phyloP scores from a whole-genome alignment of 2,329 filamentous ascomycete species.

The Aspergillus sp. region DNA sequence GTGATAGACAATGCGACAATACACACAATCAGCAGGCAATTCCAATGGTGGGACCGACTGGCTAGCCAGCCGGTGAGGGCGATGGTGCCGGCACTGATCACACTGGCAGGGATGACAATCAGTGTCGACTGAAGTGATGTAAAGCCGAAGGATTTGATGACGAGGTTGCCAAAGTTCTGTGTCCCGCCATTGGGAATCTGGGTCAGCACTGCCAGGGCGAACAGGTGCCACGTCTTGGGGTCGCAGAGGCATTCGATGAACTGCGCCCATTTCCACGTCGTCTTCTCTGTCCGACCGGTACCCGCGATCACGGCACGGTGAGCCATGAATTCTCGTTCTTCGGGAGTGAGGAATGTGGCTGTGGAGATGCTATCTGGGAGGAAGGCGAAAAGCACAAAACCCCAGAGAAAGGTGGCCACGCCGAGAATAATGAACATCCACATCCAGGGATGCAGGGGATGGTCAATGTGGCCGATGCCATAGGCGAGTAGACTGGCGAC shows the following conservation, averaged over 20 bases:
- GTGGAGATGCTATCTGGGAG: slow-evolving; percentile 58
- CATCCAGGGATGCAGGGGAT: slow-evolving; percentile 53
- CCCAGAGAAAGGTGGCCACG: slow-evolving; percentile 54
- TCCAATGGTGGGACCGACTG: slow-evolving; percentile 7
- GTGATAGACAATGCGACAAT: slow-evolving; percentile 55
- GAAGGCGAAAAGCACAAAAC: slow-evolving; percentile 49
- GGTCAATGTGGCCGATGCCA: slow-evolving; percentile 56
- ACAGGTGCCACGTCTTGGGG: slow-evolving; percentile 63
- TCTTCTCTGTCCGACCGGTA: slow-evolving; percentile 24
- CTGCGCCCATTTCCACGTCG: slow-evolving; percentile 55
- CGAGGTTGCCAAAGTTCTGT: slow-evolving; percentile 50
- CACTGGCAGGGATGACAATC: slow-evolving; percentile 61
- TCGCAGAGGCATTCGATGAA: slow-evolving; percentile 56
- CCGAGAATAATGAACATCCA: slow-evolving; percentile 63
- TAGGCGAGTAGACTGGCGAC: slow-evolving; percentile 46
- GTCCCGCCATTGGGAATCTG: slow-evolving; percentile 61
- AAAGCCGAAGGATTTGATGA: slow-evolving; percentile 59
- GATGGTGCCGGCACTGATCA: slow-evolving; percentile 40
- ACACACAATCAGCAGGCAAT: slow-evolving; percentile 45
- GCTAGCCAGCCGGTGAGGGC: slow-evolving; percentile 16
- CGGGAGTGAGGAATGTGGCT: slow-evolving; percentile 58
- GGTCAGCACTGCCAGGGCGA: slow-evolving; percentile 54
- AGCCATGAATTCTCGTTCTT: slow-evolving; percentile 51
- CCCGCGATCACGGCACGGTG: slow-evolving; percentile 16
- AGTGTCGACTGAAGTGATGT: slow-evolving; percentile 54